These are phyloP conservation scores for Colletotrichum chrysophilum DNA, from an alignment of 2,329 filamentous ascomycete genomes.

Conservation along the genomic window DNA sequence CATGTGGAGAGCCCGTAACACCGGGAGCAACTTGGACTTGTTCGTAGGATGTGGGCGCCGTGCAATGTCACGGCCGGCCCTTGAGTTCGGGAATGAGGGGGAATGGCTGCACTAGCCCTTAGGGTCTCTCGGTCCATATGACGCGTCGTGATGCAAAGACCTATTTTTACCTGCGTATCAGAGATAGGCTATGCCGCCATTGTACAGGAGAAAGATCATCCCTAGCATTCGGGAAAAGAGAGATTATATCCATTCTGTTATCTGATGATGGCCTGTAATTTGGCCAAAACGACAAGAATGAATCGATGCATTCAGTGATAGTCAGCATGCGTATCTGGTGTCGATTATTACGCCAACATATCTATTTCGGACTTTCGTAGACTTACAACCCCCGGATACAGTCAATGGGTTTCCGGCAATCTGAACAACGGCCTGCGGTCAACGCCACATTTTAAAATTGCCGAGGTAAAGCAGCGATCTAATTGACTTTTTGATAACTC, in stretches of 20 bases:
- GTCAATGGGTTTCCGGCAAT: neutral
- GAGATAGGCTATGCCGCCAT: neutral
- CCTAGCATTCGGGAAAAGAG: neutral
- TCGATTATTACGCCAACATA: neutral
- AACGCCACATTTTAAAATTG: rapidly evolving
- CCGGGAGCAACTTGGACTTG: neutral
- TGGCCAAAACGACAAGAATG: neutral
- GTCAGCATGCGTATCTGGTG: neutral
- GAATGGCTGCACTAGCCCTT: neutral
- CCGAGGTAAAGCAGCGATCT: rapidly evolving
- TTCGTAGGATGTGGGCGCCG: neutral
- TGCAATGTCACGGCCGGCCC: neutral
- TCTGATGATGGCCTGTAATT: neutral
- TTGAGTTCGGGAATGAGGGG: neutral
- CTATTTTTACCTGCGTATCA: neutral
- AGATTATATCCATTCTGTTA: neutral
- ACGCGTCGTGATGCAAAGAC: neutral
- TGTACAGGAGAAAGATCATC: neutral
- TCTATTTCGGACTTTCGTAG: neutral
- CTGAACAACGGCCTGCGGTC: rapidly evolving
- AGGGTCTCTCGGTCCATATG: neutral
- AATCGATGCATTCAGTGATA: neutral
- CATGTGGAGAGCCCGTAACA: neutral
- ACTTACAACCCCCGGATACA: neutral
- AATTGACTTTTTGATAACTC: rapidly evolving